Evolutionary conservation across 1,284 basidiomycete genomes (phyloP).

Genomic region (Porodaedalea pini): DNA sequence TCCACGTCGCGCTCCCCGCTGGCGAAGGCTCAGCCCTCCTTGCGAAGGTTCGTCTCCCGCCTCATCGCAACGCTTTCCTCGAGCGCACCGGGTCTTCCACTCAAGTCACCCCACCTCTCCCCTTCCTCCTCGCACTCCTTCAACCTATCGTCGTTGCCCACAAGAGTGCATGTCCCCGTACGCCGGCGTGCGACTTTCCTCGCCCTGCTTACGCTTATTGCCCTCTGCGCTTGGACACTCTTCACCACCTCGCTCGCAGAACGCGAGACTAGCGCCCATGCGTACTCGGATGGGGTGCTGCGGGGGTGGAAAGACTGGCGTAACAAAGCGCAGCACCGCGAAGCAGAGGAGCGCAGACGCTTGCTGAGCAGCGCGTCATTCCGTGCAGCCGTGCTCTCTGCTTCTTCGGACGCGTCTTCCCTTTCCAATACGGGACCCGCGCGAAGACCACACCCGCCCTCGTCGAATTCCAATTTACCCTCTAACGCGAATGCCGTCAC

Average conservation of each 20-base stretch:
- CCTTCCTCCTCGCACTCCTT: not conserved
- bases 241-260: constrained; percentile 42
- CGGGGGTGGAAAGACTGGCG: constrained; percentile 19
- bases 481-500: constrained; percentile 29
- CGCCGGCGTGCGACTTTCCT: constrained; percentile 45
- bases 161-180: not conserved
- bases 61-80: constrained; percentile 1
- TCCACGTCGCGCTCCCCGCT: not conserved
- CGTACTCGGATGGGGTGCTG: constrained; percentile 35
- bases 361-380: constrained; percentile 13
- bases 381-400: not conserved
- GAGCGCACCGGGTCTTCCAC: not conserved
- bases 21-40: not conserved
- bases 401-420: constrained; percentile 16
- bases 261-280: constrained; percentile 34
- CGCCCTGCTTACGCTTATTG: constrained; percentile 46
- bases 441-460: no score
- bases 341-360: not conserved
- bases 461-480: no score
- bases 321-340: not conserved
- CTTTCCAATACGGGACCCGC: constrained; percentile 23
- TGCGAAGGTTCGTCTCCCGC: not conserved
- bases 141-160: not conserved
- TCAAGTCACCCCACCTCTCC: constrained; percentile 7
- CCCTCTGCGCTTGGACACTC: constrained; percentile 51